Percentiles rank a stretch among this genome's conserved stretches.
Evolutionary conservation across 306 rosid genomes (phyloP).

Genomic region (Prunus mongolica): DNA sequence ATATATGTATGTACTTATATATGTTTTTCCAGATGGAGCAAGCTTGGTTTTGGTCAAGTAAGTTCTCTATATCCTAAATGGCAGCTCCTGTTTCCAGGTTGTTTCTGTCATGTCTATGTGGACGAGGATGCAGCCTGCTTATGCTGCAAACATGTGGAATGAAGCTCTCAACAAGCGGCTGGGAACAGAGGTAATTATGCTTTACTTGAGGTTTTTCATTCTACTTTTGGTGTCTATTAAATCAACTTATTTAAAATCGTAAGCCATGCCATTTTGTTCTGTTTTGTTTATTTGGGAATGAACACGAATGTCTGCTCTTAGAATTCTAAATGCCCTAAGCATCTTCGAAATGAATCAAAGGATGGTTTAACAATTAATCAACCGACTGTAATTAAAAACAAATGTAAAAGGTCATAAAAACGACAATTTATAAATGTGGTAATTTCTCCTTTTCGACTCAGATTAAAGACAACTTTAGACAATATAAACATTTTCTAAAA

Average conservation of each 20-base stretch:
- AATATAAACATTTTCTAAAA: no score
- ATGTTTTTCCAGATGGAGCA: background rate
- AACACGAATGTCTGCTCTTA: background rate
- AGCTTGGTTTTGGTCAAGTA: background rate
- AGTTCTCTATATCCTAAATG: conserved; percentile 23
- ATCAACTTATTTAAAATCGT: background rate
- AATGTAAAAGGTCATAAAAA: no score
- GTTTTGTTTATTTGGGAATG: background rate
- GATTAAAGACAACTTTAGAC: background rate
- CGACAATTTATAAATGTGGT: no score
- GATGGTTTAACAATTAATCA: no score
- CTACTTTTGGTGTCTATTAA: background rate
- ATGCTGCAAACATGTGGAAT: conserved; percentile 99
- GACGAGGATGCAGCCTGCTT: conserved; percentile 92
- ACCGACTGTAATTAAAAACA: no score
- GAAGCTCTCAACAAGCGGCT: conserved; percentile 95
- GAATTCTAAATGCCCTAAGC: background rate
- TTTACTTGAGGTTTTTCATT: background rate
- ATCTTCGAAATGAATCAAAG: background rate
- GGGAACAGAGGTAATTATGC: conserved; percentile 69
- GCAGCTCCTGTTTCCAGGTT: conserved; percentile 50
- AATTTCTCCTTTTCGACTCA: no score
- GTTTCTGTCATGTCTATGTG: conserved; percentile 99
- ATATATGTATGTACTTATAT: background rate
- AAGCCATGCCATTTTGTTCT: background rate